Evolutionary conservation across 1,139 yeast species (phyloP).

Genomic region (Zhuliangozyma parablackwelliae): DNA sequence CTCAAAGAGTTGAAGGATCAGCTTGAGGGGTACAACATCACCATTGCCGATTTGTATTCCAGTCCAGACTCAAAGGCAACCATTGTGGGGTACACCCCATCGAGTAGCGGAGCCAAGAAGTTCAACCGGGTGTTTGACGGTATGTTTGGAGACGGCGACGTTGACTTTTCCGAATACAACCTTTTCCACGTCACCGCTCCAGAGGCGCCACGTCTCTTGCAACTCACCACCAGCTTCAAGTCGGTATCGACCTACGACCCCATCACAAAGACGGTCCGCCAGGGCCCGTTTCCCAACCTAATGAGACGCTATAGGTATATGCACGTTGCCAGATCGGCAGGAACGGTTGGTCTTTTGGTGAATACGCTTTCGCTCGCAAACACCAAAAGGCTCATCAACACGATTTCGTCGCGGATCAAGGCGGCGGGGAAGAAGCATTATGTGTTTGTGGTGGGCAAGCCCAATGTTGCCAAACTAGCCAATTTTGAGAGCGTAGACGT

Average conservation of each 20-base stretch:
- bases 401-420: constrained; percentile 55
- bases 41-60: constrained; percentile 47
- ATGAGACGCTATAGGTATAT: constrained; percentile 81
- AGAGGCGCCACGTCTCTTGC: constrained; percentile 72
- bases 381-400: constrained; percentile 59
- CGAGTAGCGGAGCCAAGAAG: neutral
- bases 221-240: constrained; percentile 65
- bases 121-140: constrained; percentile 7
- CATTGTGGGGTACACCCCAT: constrained; percentile 40
- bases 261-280: constrained; percentile 17
- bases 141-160: constrained; percentile 12
- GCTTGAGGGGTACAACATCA: constrained; percentile 40
- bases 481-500: constrained; percentile 87
- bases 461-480: constrained; percentile 95
- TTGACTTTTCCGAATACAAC: constrained; percentile 31
- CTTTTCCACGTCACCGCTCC: constrained; percentile 73
- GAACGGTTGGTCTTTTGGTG: constrained; percentile 85
- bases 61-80: constrained; percentile 22
- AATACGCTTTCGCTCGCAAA: constrained; percentile 80
- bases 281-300: constrained; percentile 71
- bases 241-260: constrained; percentile 50
- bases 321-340: constrained; percentile 86
- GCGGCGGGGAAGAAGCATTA: constrained; percentile 87
- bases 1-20: constrained; percentile 28
- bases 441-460: constrained; percentile 94